phyloP scores from a whole-genome alignment of 306 rosid species.

The Quercus dentata region DNA sequence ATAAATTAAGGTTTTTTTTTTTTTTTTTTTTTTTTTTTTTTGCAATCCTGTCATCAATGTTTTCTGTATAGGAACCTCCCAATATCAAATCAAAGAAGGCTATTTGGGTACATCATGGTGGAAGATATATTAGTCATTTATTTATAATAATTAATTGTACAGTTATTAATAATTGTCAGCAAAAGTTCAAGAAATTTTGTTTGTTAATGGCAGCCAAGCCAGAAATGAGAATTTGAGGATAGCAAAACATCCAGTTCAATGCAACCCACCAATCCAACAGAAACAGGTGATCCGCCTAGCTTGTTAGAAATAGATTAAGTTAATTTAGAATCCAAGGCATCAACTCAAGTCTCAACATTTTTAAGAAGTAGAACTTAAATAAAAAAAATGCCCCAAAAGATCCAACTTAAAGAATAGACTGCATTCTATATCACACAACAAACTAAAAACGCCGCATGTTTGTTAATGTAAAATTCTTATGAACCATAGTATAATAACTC shows the following conservation, averaged over 20 bases:
- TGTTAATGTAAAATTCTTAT: not conserved
- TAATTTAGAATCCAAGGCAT: not conserved
- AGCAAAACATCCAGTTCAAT: not conserved
- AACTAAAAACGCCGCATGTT: not conserved
- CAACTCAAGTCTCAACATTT: not conserved
- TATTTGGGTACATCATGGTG: not conserved
- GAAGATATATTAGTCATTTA: not conserved
- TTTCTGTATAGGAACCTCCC: not conserved
- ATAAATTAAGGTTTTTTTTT: not conserved
- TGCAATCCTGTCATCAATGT: not conserved
- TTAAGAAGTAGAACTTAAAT: not conserved
- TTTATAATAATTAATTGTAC: no score
- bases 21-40: no score
- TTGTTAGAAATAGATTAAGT: not conserved
- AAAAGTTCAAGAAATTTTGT: no score
- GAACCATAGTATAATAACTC: slow-evolving; percentile 33
- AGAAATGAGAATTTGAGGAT: not conserved
- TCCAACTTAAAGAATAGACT: not conserved
- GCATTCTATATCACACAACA: not conserved
- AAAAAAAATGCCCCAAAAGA: not conserved
- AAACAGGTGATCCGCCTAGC: not conserved
- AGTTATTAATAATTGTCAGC: no score
- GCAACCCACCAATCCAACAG: not conserved
- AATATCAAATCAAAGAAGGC: not conserved
- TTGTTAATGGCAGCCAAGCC: not conserved